Conservation (phyloP, 805 yeast species). For the Peterozyma xylosa region DNA sequence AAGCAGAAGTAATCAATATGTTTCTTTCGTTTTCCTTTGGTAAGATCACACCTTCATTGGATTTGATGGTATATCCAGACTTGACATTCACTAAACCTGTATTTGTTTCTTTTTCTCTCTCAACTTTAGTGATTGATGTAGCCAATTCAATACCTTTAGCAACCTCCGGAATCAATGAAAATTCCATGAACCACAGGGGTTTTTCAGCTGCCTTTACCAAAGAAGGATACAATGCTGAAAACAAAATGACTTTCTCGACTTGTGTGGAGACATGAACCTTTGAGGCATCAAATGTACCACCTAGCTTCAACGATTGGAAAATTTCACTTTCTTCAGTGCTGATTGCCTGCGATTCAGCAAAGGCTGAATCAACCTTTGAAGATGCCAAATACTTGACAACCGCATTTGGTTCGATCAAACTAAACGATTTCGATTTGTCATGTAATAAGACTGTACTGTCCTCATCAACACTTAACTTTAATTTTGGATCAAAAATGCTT, state of each 20-base stretch:
- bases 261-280: constrained; percentile 16
- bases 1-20: constrained; percentile 87
- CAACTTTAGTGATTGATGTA: constrained; percentile 33
- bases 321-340: constrained; percentile 37
- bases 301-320: constrained; percentile 29
- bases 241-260: constrained; percentile 51
- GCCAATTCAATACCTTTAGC: constrained; percentile 39
- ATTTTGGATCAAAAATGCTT: constrained; percentile 19
- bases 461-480: constrained; percentile 17
- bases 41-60: constrained; percentile 25
- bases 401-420: constrained; percentile 59
- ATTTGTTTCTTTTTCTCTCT: constrained; percentile 30
- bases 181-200: constrained; percentile 33
- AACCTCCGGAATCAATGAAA: constrained; percentile 30
- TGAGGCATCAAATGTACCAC: constrained; percentile 11
- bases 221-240: constrained; percentile 48
- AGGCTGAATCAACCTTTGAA: constrained; percentile 13
- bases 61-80: constrained; percentile 11
- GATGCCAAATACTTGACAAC: constrained; percentile 55
- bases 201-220: constrained; percentile 11
- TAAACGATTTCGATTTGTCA: constrained; percentile 33
- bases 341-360: constrained; percentile 25
- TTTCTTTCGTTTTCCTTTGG: constrained; percentile 75
- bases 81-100: constrained; percentile 26
- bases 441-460: constrained; percentile 16